These are phyloP conservation scores for Funneliformis caledonium DNA, from an alignment of 371 early-diverging fungal genomes.

Conservation along the genomic window DNA sequence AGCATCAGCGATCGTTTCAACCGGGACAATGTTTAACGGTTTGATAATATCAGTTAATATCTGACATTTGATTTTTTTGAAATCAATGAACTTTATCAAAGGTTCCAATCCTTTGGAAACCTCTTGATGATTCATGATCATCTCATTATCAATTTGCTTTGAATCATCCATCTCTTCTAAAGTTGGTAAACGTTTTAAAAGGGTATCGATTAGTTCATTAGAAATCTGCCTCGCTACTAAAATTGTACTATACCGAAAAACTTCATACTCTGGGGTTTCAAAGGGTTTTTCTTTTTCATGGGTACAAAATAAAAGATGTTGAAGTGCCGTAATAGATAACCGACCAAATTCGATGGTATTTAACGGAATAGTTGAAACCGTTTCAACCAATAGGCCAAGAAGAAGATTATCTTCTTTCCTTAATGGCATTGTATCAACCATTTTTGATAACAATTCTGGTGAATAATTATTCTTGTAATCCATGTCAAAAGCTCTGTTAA, in stretches of 20 bases:
- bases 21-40: constrained; percentile 19
- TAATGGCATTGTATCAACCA: neutral
- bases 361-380: neutral
- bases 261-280: constrained; percentile 5
- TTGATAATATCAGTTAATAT: neutral
- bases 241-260: neutral
- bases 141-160: neutral
- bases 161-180: neutral
- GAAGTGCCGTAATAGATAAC: neutral
- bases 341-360: neutral
- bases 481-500: too few relatives aligned
- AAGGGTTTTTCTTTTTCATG: neutral
- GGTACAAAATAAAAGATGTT: neutral
- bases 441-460: neutral
- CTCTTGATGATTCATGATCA: too few relatives aligned
- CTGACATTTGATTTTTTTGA: neutral
- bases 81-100: neutral
- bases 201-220: neutral
- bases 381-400: neutral
- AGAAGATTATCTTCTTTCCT: neutral
- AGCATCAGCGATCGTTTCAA: neutral
- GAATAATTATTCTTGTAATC: neutral
- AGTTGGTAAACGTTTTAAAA: neutral
- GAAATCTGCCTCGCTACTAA: neutral
- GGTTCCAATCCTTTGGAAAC: neutral